phyloP scores from a whole-genome alignment of 306 rosid species.

The Calophaca sinica region DNA sequence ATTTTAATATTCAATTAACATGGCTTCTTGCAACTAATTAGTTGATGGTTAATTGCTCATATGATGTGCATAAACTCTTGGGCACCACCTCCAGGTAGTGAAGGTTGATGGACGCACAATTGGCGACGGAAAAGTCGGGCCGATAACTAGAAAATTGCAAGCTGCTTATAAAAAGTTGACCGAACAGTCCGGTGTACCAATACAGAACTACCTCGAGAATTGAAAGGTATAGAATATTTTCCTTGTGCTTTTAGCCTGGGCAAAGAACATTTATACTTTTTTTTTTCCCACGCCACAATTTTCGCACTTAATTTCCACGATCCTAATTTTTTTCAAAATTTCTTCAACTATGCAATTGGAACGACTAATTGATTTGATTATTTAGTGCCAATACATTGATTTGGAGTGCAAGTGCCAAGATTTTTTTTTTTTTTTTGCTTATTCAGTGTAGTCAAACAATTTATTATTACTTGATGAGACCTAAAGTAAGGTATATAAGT shows the following conservation, averaged over 20 bases:
- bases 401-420: too few relatives aligned
- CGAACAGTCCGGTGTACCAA: slow-evolving; percentile 66
- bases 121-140: slow-evolving; percentile 83
- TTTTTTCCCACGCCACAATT: background rate
- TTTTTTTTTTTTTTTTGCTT: too few relatives aligned
- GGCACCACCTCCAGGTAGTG: slow-evolving; percentile 63
- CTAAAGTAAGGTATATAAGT: too few relatives aligned
- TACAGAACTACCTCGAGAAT: slow-evolving; percentile 49
- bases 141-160: slow-evolving; percentile 73
- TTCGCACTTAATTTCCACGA: slow-evolving; percentile 3
- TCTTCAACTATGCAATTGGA: slow-evolving; percentile 25
- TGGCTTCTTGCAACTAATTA: slow-evolving; percentile 5
- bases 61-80: slow-evolving; percentile 9
- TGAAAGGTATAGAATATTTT: slow-evolving; percentile 38
- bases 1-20: background rate
- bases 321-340: background rate
- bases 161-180: slow-evolving; percentile 75
- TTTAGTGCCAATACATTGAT: too few relatives aligned
- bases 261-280: background rate
- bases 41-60: slow-evolving; percentile 1
- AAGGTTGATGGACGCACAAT: slow-evolving; percentile 88
- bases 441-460: too few relatives aligned
- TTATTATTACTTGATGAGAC: too few relatives aligned
- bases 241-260: slow-evolving; percentile 39
- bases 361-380: background rate